Evolutionary conservation across 176 grass and related monocot genomes (phyloP).

Genomic region (Musa schizocarpa): DNA sequence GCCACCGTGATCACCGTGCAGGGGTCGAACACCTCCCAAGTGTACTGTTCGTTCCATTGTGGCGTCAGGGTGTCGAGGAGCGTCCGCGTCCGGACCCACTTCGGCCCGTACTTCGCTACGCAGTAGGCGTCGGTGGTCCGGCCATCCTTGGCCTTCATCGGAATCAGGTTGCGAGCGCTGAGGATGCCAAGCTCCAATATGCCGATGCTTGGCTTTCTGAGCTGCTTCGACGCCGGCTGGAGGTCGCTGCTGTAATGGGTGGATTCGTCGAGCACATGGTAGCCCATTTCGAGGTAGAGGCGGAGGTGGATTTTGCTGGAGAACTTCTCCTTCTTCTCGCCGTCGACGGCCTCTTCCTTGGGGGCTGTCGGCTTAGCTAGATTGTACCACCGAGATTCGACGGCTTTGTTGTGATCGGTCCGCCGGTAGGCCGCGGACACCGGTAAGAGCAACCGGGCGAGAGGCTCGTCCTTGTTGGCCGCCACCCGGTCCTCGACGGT

Average conservation of each 20-base stretch:
- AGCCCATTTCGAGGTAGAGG: constrained; percentile 62
- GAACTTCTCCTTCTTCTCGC: constrained; percentile 72
- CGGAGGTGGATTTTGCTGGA: constrained; percentile 76
- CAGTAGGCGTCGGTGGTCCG: constrained; percentile 74
- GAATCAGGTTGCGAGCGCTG: constrained; percentile 57
- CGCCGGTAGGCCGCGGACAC: constrained; percentile 31
- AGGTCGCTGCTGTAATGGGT: constrained; percentile 95
- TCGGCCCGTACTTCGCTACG: constrained; percentile 76
- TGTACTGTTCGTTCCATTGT: constrained; percentile 95
- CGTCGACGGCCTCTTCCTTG: constrained; percentile 31
- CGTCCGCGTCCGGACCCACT: constrained; percentile 90
- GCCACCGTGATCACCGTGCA: constrained; percentile 81
- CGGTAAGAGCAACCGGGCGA: constrained; percentile 53
- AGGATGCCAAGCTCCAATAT: constrained; percentile 83
- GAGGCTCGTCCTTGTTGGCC: constrained; percentile 51
- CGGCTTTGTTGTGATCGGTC: constrained; percentile 60
- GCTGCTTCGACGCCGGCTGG: constrained; percentile 53
- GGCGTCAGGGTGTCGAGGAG: constrained; percentile 61
- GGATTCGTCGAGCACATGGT: constrained; percentile 92
- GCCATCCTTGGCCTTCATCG: constrained; percentile 77
- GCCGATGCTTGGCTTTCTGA: constrained; percentile 69
- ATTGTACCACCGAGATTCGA: constrained; percentile 65
- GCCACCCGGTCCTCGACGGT: constrained; percentile 80
- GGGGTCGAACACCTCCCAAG: constrained; percentile 94
- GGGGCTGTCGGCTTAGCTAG: constrained; percentile 26